These are phyloP conservation scores for Bipolaris gigantea DNA, from an alignment of 2,329 filamentous ascomycete species.

Conservation along the genomic window DNA sequence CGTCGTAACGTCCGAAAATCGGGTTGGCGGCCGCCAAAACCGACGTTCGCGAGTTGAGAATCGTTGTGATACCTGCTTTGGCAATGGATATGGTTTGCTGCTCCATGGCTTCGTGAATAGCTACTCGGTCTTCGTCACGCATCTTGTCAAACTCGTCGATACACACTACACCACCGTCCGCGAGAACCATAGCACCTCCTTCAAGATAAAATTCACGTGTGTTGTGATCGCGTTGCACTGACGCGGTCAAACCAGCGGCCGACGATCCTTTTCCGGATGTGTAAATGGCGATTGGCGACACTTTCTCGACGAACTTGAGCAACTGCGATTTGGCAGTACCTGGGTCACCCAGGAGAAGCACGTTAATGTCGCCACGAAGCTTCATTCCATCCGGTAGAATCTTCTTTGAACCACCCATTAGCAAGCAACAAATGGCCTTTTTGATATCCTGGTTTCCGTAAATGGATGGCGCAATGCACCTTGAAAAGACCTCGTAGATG, in stretches of 20 bases:
- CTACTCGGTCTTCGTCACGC: constrained; percentile 95
- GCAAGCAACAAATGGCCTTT: constrained; percentile 90
- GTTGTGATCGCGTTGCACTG: constrained; percentile 87
- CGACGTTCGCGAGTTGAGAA: constrained; percentile 92
- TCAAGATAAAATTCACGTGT: constrained; percentile 97
- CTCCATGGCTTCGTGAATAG: constrained; percentile 99
- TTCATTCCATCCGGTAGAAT: constrained; percentile 98
- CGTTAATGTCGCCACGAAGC: constrained; percentile 96
- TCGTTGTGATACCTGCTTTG: constrained; percentile 97
- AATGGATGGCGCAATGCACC: constrained; percentile 95
- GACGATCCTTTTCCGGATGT: constrained; percentile 98
- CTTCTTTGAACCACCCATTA: constrained; percentile 96
- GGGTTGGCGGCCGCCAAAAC: constrained; percentile 96
- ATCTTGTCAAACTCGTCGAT: constrained; percentile 99
- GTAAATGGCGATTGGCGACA: constrained; percentile 95
- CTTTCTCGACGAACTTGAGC: constrained; percentile 96
- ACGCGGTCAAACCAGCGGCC: constrained; percentile 94
- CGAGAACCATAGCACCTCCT: constrained; percentile 97
- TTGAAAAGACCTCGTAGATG: constrained; percentile 86
- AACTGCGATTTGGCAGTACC: constrained; percentile 98
- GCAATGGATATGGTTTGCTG: constrained; percentile 99
- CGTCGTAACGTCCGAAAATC: constrained; percentile 96
- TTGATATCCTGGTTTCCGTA: constrained; percentile 97
- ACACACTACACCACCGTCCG: constrained; percentile 94
- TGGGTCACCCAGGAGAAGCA: constrained; percentile 91